A percentile compares a stretch with the other conserved stretches of the same genome.
Evolutionary conservation across 2,329 filamentous ascomycete species (phyloP).

Genomic region (Clonostachys rhizophaga): DNA sequence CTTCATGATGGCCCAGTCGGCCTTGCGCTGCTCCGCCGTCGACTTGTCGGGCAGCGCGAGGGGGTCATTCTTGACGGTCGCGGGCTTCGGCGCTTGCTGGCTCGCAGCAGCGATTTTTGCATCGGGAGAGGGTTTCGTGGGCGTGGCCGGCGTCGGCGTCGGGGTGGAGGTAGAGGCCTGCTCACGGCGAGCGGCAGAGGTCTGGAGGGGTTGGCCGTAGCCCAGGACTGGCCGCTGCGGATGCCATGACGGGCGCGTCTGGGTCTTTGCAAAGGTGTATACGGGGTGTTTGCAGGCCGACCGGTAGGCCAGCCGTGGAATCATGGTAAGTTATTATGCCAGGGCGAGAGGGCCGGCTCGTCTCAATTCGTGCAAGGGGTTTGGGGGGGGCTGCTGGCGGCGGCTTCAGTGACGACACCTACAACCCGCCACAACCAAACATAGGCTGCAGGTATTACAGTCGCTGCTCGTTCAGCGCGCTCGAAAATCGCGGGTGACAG

Average conservation of each 20-base stretch:
- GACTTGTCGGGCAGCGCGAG: constrained; percentile 35
- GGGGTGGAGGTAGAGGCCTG: constrained; percentile 8
- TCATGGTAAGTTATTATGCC: constrained; percentile 17
- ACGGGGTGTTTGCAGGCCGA: constrained; percentile 22
- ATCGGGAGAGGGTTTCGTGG: constrained; percentile 7
- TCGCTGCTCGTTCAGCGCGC: constrained; percentile 78
- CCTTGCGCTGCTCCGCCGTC: constrained; percentile 86
- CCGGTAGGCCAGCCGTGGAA: constrained; percentile 25
- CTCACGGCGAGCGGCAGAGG: constrained; percentile 19
- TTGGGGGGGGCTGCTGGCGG: constrained; percentile 12
- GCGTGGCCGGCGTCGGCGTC: constrained; percentile 4
- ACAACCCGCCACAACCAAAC: neutral
- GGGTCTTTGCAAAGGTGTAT: constrained; percentile 15
- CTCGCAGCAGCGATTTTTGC: constrained; percentile 1
- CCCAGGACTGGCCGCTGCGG: constrained; percentile 14
- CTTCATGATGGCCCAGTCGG: constrained; percentile 97
- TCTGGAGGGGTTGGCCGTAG: constrained; percentile 20
- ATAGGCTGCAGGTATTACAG: constrained; percentile 70
- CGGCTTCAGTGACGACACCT: constrained; percentile 10
- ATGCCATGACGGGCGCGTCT: constrained; percentile 18
- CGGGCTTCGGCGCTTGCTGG: constrained; percentile 6
- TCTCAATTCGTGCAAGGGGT: constrained; percentile 2
- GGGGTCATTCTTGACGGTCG: constrained; percentile 15
- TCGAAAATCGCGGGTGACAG: no score
- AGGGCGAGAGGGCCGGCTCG: no score